phyloP scores from a whole-genome alignment of 805 yeast genomes.

The Sugiyamaella marilandica region DNA sequence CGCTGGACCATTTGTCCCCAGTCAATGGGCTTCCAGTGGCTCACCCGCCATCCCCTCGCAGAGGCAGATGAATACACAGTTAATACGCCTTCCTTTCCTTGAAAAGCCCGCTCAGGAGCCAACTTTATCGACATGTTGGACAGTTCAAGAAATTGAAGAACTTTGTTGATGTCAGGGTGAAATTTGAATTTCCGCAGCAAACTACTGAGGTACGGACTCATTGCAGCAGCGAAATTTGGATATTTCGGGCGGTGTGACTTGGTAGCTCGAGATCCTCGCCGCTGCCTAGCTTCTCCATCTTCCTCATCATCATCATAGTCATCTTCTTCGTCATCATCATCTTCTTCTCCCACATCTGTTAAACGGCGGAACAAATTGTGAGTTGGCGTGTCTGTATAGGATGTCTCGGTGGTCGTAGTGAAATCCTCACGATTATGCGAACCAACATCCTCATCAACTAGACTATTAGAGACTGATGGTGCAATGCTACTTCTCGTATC shows the following conservation, averaged over 20 bases:
- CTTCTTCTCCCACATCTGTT: neutral
- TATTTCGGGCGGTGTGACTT: neutral
- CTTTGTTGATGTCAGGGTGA: constrained; percentile 73
- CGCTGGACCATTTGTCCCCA: constrained; percentile 83
- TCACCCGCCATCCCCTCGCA: constrained; percentile 93
- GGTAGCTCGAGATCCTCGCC: neutral
- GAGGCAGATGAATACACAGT: constrained; percentile 77
- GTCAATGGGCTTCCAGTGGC: constrained; percentile 76
- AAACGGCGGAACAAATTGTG: neutral
- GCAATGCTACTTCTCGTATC: neutral
- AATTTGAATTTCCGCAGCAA: constrained; percentile 57
- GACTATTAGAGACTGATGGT: neutral
- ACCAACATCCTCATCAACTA: neutral
- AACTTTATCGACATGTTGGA: constrained; percentile 83
- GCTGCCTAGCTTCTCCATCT: neutral
- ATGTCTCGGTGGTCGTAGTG: neutral
- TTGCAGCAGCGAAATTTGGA: neutral
- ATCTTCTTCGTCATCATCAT: neutral
- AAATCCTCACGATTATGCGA: neutral
- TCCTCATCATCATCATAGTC: neutral
- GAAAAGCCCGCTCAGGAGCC: constrained; percentile 73
- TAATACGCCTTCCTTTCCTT: constrained; percentile 86
- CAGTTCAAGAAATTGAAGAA: constrained; percentile 83
- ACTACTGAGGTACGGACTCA: constrained; percentile 17
- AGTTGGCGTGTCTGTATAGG: neutral